phyloP scores from a whole-genome alignment of 2,329 filamentous ascomycete genomes.

The Colletotrichum chlorophyti region DNA sequence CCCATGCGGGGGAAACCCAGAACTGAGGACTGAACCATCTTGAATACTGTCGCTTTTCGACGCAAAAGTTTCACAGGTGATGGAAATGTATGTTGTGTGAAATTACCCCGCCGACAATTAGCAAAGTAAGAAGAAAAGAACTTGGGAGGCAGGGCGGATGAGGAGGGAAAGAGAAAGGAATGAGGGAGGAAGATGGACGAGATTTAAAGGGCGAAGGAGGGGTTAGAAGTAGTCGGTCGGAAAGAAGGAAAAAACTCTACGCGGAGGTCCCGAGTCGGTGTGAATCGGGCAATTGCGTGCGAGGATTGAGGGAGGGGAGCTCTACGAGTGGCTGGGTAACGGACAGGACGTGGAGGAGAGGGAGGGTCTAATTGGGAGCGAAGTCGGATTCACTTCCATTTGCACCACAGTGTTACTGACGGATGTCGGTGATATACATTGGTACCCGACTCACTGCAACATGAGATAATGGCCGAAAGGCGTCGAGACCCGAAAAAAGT shows the following conservation, averaged over 20 bases:
- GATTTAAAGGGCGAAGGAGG: constrained; percentile 13
- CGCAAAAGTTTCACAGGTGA: constrained; percentile 20
- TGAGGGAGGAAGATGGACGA: neutral
- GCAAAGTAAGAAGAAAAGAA: constrained; percentile 15
- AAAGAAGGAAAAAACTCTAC: constrained; percentile 22
- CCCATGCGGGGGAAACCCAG: constrained; percentile 99
- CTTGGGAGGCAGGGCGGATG: constrained; percentile 16
- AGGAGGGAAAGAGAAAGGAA: neutral
- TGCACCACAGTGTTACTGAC: neutral
- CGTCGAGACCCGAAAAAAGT: too few species aligned
- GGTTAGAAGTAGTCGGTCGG: constrained; percentile 22
- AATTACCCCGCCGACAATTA: constrained; percentile 23
- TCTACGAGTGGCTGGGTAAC: constrained; percentile 19
- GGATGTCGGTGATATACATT: neutral
- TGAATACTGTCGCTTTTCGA: constrained; percentile 42
- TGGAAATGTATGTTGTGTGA: constrained; percentile 2
- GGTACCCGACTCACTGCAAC: too few species aligned
- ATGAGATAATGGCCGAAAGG: too few species aligned
- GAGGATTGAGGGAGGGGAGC: constrained; percentile 4
- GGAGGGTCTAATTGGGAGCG: constrained; percentile 23
- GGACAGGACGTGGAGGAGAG: too few species aligned
- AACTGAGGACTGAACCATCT: constrained; percentile 75
- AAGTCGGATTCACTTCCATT: constrained; percentile 16
- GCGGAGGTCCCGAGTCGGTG: constrained; percentile 19
- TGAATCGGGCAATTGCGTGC: constrained; percentile 27